Evolutionary conservation across 257 asterid species (phyloP), one percentile per base, ranked within the genome.

Genomic region (Gentiana dahurica): DNA sequence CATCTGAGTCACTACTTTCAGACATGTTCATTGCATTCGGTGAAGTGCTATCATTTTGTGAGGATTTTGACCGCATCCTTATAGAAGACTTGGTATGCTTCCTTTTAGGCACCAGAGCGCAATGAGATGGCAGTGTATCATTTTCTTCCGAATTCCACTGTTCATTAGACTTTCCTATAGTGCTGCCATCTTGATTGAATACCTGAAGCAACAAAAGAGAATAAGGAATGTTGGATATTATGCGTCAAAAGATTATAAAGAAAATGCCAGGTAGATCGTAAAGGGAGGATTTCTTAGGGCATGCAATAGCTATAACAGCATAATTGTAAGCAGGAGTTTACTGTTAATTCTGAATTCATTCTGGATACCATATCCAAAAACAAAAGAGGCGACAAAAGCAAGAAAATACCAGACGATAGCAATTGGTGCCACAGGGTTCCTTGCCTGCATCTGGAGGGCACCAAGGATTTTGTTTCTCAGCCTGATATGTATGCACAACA

Each of bases 381-480:
- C 56, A 34, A 62, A 24, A 38, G 41, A 65, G 49, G 61, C 43
- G 34, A 60, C 32, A 36, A 60, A 24, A 54, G 8, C 12, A 56
- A 64, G 57, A 34, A 2, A 15, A 53, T 81, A 91, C 98, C 93
- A 72, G 66, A 53, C 75, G 79, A 57, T 81, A 79, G 74, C 99
- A 92, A 60, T 79, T 71, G 58, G 84, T 76, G 59, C 89, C 88
- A 74, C 97, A 92, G 49, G 95, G 82, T 57, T 75, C 82, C 75
- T 69, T 75, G 51, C 75, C 94, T 53, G 44, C 79, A 55, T 85
- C 94, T 7, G 79, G 71, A 60, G 73, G 54, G 62, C 75, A 68
- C 85, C 80, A 73, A 44, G 76, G 59, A 49, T 51, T 59, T 62
- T 71, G 95, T 65, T 81, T 92, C 73, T 81, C 82, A 59, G 72